Evolutionary conservation across 768 basidiomycete genomes (phyloP).

Genomic region (Panaeolus papilionaceus): DNA sequence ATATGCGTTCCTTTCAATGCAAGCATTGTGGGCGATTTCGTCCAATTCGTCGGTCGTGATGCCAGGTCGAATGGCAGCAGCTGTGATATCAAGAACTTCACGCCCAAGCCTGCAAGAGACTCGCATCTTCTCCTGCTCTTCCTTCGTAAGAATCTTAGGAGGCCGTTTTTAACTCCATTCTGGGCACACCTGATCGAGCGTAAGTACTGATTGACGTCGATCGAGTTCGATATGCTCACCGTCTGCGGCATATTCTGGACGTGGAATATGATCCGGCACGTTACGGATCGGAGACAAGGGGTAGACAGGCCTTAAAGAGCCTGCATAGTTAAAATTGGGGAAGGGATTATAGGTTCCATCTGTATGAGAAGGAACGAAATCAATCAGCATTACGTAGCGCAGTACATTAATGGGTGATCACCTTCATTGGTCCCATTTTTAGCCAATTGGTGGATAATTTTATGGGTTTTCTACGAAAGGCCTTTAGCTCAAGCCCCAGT

Average conservation of each 20-base stretch:
- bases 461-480: slow-evolving; percentile 80
- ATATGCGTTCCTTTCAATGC: slow-evolving; percentile 89
- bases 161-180: slow-evolving; percentile 61
- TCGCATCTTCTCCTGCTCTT: slow-evolving; percentile 92
- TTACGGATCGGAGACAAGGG: slow-evolving; percentile 79
- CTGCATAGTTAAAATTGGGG: slow-evolving; percentile 78
- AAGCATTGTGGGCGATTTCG: slow-evolving; percentile 90
- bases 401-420: not conserved
- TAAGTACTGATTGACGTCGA: not conserved
- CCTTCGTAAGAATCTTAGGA: slow-evolving; percentile 65
- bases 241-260: slow-evolving; percentile 85
- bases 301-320: slow-evolving; percentile 80
- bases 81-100: slow-evolving; percentile 93
- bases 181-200: slow-evolving; percentile 55
- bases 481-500: not conserved
- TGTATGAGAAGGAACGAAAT: slow-evolving; percentile 31
- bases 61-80: slow-evolving; percentile 84
- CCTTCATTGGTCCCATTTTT: slow-evolving; percentile 32
- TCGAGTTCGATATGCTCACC: slow-evolving; percentile 32
- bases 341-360: slow-evolving; percentile 86
- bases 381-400: not conserved
- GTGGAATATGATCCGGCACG: slow-evolving; percentile 83
- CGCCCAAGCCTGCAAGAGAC: slow-evolving; percentile 85
- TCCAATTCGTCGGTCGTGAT: slow-evolving; percentile 97
- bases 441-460: slow-evolving; percentile 73